These are phyloP conservation scores for Pseudotulostoma volvatum DNA, from an alignment of 495 filamentous ascomycete species.

Conservation along the genomic window DNA sequence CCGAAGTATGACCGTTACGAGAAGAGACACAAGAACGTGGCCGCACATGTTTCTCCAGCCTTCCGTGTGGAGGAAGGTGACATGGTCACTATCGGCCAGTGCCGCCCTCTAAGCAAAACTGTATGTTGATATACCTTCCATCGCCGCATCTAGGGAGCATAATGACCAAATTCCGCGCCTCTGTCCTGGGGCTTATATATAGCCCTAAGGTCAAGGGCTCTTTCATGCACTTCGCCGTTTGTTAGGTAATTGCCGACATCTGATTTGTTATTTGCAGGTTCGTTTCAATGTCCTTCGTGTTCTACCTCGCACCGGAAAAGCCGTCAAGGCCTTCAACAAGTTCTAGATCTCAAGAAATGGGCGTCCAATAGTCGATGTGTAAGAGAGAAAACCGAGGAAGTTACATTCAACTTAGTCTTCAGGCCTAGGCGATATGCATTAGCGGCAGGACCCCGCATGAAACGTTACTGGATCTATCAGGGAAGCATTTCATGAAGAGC, in stretches of 20 bases:
- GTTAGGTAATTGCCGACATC: not conserved
- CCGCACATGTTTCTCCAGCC: slow-evolving; percentile 94
- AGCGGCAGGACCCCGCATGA: no score
- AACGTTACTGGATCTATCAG: no score
- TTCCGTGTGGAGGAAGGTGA: slow-evolving; percentile 99
- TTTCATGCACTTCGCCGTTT: no score
- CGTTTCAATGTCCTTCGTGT: slow-evolving; percentile 99
- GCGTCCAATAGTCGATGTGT: no score
- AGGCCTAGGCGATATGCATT: no score
- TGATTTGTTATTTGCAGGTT: slow-evolving; percentile 38
- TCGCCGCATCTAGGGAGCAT: not conserved
- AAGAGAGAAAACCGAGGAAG: no score
- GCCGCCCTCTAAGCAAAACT: slow-evolving; percentile 95
- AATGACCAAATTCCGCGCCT: not conserved
- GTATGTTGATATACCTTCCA: slow-evolving; percentile 38
- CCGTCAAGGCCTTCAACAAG: slow-evolving; percentile 93
- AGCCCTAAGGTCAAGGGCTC: no score
- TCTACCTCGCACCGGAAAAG: slow-evolving; percentile 88
- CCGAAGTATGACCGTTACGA: slow-evolving; percentile 99
- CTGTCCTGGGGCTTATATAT: not conserved
- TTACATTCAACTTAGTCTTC: no score
- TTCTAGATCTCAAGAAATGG: slow-evolving; percentile 44
- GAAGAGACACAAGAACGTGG: slow-evolving; percentile 99
- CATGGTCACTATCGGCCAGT: slow-evolving; percentile 97
- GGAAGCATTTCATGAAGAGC: no score